Evolutionary conservation across 1,284 basidiomycete species (phyloP), one percentile per base, ranked within the genome.

Genomic region (Puccinia hordei): DNA sequence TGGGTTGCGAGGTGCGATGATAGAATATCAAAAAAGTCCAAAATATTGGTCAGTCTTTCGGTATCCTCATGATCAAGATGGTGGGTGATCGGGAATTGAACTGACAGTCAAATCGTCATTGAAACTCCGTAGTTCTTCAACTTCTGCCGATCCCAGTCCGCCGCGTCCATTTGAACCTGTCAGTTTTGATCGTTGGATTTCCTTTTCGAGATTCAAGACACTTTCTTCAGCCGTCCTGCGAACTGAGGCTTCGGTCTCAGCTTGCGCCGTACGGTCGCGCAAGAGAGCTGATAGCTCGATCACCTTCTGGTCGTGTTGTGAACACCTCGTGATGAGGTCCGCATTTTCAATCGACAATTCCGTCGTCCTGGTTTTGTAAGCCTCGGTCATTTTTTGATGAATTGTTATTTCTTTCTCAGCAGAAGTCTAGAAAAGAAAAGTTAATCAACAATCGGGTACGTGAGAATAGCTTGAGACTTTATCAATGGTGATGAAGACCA

Each of bases 31-130:
- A 22, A n/a, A n/a, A 53, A 53, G 33, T 38, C 4, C 4, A 33
- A 53, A 53, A 30, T 24, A 12, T 49, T 2, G 24, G 66, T 46
- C 41, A 68, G 46, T 10, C 27, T 68, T n/a, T 22, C 3, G 4
- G 35, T 13, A 71, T 22, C 49, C 33, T 4, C 1, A 6, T 46
- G 8, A 51, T 51, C 30, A 49, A 55, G 63, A 72, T 41, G 65
- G 41, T 30, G n/a, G 65, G 41, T 30, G n/a, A 24, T 0, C 27
- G 33, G 1, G 4, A 57, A 55, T 22, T 33, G 59, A 1, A 87
- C 90, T 82, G 83, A 92, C 92, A 87, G 91, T 90, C 82, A 92
- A 89, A 84, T 91, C 90, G 81, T 85, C 85, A 83, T 83, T 87
- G 83, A 83, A 84, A 77, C 84, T 83, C 81, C 84, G 84, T 49